Evolutionary conservation across 345 rosid genomes (phyloP).

Genomic region (Kernera saxatilis): DNA sequence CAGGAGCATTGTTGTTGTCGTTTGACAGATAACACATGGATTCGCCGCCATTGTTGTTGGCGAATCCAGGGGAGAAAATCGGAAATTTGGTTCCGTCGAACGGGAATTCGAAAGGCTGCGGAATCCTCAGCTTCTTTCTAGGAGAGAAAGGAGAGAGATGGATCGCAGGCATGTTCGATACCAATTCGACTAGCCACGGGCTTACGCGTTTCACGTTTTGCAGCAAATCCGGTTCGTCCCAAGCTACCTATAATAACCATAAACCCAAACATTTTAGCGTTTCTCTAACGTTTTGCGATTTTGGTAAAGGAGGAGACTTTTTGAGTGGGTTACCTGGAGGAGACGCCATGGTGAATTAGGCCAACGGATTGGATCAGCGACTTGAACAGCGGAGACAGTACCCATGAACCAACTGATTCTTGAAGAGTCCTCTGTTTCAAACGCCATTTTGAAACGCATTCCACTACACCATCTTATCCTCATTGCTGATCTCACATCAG

Average conservation of each 20-base stretch:
- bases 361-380: slow-evolving; percentile 79
- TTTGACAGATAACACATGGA: slow-evolving; percentile 52
- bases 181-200: slow-evolving; percentile 95
- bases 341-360: slow-evolving; percentile 93
- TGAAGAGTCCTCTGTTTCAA: slow-evolving; percentile 88
- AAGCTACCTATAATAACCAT: slow-evolving; percentile 59
- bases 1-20: slow-evolving; percentile 51
- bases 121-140: slow-evolving; percentile 68
- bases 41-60: slow-evolving; percentile 44
- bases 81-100: slow-evolving; percentile 43
- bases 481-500: slow-evolving; percentile 60
- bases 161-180: slow-evolving; percentile 66
- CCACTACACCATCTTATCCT: slow-evolving; percentile 79
- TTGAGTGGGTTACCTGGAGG: slow-evolving; percentile 62
- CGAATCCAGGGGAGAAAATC: slow-evolving; percentile 50
- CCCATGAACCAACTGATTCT: slow-evolving; percentile 98
- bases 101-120: slow-evolving; percentile 56
- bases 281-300: not conserved
- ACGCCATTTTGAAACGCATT: slow-evolving; percentile 97
- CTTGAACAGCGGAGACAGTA: slow-evolving; percentile 79
- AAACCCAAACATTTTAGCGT: not conserved
- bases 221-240: slow-evolving; percentile 97
- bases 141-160: slow-evolving; percentile 79
- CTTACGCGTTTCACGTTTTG: slow-evolving; percentile 84
- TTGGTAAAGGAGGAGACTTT: not conserved